Base-by-base conservation (phyloP, 2,329 filamentous ascomycete genomes). In the Coniochaeta sp. region DNA sequence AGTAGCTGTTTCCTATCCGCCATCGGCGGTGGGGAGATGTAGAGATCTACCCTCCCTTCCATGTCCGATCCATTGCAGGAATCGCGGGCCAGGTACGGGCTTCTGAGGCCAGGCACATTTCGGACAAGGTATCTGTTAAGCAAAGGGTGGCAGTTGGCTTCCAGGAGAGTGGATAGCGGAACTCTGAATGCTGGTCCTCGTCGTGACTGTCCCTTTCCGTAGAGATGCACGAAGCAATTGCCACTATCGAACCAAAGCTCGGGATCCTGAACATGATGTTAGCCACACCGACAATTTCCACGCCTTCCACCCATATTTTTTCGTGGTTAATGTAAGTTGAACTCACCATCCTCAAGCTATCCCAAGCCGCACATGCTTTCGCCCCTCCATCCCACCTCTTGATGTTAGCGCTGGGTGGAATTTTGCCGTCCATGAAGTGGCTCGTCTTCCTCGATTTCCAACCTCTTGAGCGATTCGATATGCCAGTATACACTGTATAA, bases 191-290 rank as follows among this genome's bases (percentile, higher is more conserved):
- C 82, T 1, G 87, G 83, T 0, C 83, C 83, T 58, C 81, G 72
- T 52, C 74, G 76, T 3, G 85, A 87, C 51, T 82, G 79, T 33
- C 83, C 84, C 56, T 76, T 74, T n/a, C 70, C 78, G 60, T 88
- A 84, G 0, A 91, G 72, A 65, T 91, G 77, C 1, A 91, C 75
- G n/a, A 82, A 73, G 59, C 87, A 91, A 61, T 90, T 82, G 13
- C 84, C 87, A 56, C 83, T 69, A 10, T 76, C 72, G 54, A 77
- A 75, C 84, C 84, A 91, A 3, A 92, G 71, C 57, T 90, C 87
- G 2, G 79, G 72, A 58, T 91, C 87, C 87, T 91, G 33, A 22
- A 55, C n/a, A n/a, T 45, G n/a, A 32, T 22, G 27, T 62, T 52
- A 48, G 38, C n/a, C n/a, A n/a, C n/a, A n/a, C n/a, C n/a, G n/a